Base-by-base conservation (phyloP, 208 protist species). In the Leishmania amazonensis region DNA sequence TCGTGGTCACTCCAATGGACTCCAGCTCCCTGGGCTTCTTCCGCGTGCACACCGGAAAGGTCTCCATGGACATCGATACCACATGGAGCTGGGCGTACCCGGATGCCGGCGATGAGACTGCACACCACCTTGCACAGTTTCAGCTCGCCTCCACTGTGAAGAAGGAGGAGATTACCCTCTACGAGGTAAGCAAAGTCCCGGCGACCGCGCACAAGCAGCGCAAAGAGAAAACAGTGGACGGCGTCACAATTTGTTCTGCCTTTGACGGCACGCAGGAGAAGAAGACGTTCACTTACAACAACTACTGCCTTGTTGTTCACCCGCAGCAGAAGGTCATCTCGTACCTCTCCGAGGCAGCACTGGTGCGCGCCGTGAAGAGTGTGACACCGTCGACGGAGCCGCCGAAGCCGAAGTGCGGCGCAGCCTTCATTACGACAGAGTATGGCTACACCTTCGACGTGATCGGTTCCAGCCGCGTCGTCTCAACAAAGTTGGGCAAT, bases 401-500 rank as follows among this genome's bases (percentile, higher is more conserved):
- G n/a, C 83, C 89, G 53, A 84, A 80, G 65, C 85, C 87, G 67
- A 88, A 88, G 76, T 45, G 74, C 17, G 87, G 87, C 53, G 90
- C 83, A 3, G 84, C 81, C 11, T 95, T 91, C 79, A 75, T 89
- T 71, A 91, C 84, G n/a, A 62, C 73, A 51, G 89, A 95, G 76
- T 88, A 93, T 83, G 89, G 89, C 45, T 96, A 91, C 81, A 53
- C 53, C 57, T 92, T 96, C 65, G 84, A 92, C 74, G 81, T 93
- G 31, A 71, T 91, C n/a, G 76, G 84, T 64, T 80, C 86, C 51
- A 84, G 91, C 40, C 90, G 88, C 62, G 79, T 96, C 17, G 87
- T 96, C 28, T 83, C 90, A 15, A 93, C 89, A n/a, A 87, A 90
- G 70, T 80, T 96, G 79, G 91, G 91, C 79, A 89, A 89, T 49